A percentile compares a stretch with the other conserved stretches of the same genome.
phyloP scores from a whole-genome alignment of 2,329 filamentous ascomycete genomes.

The Penicillium frequentans region DNA sequence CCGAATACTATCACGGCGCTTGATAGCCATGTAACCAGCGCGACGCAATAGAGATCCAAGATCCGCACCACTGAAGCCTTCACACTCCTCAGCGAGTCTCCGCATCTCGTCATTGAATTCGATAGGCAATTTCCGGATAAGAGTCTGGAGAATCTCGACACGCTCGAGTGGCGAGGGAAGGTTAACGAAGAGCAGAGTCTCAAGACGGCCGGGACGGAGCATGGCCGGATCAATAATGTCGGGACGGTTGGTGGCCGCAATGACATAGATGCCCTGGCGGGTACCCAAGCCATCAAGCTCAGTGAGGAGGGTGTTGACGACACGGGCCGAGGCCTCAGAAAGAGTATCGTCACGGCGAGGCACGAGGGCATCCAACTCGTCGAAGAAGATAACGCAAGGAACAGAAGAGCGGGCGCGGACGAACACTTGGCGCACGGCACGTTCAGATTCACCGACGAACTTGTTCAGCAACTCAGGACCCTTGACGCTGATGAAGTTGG shows the following conservation, averaged over 20 bases:
- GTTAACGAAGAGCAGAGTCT: slow-evolving; percentile 85
- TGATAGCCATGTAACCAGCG: slow-evolving; percentile 59
- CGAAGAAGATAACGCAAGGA: slow-evolving; percentile 96
- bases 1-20: slow-evolving; percentile 49
- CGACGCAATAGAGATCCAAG: slow-evolving; percentile 59
- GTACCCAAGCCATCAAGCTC: slow-evolving; percentile 83
- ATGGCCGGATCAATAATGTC: slow-evolving; percentile 97
- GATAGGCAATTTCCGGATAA: slow-evolving; percentile 53
- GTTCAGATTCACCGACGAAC: slow-evolving; percentile 94
- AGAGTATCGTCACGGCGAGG: slow-evolving; percentile 76
- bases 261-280: slow-evolving; percentile 85
- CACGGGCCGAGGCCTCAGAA: slow-evolving; percentile 79
- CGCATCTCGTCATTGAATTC: slow-evolving; percentile 58
- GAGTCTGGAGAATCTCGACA: slow-evolving; percentile 77
- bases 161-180: slow-evolving; percentile 76
- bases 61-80: slow-evolving; percentile 74
- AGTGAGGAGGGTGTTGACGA: slow-evolving; percentile 92
- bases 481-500: slow-evolving; percentile 98
- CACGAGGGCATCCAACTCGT: slow-evolving; percentile 91
- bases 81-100: slow-evolving; percentile 69
- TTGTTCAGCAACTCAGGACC: slow-evolving; percentile 96
- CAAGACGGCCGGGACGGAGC: slow-evolving; percentile 85
- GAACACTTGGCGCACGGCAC: slow-evolving; percentile 89
- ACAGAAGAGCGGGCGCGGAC: slow-evolving; percentile 79
- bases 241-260: slow-evolving; percentile 90